A percentile compares a stretch with the other conserved stretches of the same genome.
phyloP scores from a whole-genome alignment of 2,329 filamentous ascomycete species.

The Claviceps purpurea region DNA sequence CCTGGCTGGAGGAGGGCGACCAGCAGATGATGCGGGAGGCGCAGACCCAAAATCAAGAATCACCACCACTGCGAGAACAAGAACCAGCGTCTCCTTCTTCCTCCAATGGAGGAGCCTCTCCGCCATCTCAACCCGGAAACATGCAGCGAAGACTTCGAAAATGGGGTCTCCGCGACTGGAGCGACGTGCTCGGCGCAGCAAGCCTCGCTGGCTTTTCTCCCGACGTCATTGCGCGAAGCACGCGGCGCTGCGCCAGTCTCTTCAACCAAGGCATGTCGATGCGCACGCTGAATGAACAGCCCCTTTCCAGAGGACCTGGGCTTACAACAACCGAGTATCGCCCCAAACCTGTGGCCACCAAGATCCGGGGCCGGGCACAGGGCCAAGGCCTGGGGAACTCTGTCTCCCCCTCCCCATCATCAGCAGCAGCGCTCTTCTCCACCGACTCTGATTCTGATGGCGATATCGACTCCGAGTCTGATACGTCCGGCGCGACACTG shows the following conservation, averaged over 20 bases:
- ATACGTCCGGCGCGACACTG: conserved; percentile 12
- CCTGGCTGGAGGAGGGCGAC: conserved; percentile 20
- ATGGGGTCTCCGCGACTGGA: conserved; percentile 60
- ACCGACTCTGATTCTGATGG: conserved; percentile 5
- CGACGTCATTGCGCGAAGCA: conserved; percentile 51
- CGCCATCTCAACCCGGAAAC: conserved; percentile 1
- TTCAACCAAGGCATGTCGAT: conserved; percentile 63
- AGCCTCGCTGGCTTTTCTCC: conserved; percentile 57
- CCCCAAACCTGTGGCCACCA: conserved; percentile 14
- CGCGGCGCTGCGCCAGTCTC: conserved; percentile 59
- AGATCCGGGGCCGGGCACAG: too few relatives aligned
- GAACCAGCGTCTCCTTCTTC: neutral
- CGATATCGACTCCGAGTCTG: conserved; percentile 16
- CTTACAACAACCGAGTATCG: conserved; percentile 17
- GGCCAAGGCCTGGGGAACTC: too few relatives aligned
- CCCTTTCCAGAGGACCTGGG: conserved; percentile 11
- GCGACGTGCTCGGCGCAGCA: conserved; percentile 68
- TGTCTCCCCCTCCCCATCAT: conserved; percentile 9
- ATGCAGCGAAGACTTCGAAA: conserved; percentile 16
- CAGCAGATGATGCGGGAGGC: neutral
- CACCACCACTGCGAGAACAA: neutral
- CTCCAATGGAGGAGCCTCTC: neutral
- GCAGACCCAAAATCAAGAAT: neutral
- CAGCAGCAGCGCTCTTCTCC: conserved; percentile 9
- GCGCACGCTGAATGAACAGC: conserved; percentile 33